A percentile compares a stretch with the other conserved stretches of the same genome.
Evolutionary conservation across 345 rosid species (phyloP).

Genomic region (Capsella bursapastoris): DNA sequence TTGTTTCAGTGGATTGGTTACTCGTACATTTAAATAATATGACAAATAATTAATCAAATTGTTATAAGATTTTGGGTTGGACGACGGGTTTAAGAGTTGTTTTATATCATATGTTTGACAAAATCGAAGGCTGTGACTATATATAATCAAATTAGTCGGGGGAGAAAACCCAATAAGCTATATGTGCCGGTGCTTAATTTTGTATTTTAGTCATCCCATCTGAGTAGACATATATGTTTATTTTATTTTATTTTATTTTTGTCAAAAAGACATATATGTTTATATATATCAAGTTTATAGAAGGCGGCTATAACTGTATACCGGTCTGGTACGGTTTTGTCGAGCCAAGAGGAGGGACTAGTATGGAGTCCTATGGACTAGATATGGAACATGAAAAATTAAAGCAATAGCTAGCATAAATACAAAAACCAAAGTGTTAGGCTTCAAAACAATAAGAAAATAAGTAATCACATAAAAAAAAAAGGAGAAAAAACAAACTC

Average conservation of each 20-base stretch:
- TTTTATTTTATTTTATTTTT: too few relatives aligned
- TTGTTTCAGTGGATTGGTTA: background rate
- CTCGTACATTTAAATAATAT: background rate
- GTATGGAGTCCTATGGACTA: too few relatives aligned
- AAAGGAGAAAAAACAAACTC: too few relatives aligned
- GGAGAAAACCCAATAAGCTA: background rate
- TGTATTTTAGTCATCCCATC: background rate
- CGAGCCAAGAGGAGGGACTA: background rate
- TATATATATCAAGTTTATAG: background rate
- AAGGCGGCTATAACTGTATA: constrained; percentile 16
- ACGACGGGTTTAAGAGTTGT: background rate
- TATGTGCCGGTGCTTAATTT: constrained; percentile 11
- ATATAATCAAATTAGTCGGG: background rate
- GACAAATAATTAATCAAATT: background rate
- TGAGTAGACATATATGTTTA: background rate
- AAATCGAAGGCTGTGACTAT: background rate
- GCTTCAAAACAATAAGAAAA: too few relatives aligned
- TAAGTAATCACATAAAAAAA: too few relatives aligned
- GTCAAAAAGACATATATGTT: too few relatives aligned
- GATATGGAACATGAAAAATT: too few relatives aligned
- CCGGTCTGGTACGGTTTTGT: background rate
- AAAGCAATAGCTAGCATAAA: too few relatives aligned
- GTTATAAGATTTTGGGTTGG: background rate
- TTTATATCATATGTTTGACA: background rate
- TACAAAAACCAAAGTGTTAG: too few relatives aligned